Base-by-base conservation (phyloP, 441 rosid genomes). In the Erodium chrysanthum region DNA sequence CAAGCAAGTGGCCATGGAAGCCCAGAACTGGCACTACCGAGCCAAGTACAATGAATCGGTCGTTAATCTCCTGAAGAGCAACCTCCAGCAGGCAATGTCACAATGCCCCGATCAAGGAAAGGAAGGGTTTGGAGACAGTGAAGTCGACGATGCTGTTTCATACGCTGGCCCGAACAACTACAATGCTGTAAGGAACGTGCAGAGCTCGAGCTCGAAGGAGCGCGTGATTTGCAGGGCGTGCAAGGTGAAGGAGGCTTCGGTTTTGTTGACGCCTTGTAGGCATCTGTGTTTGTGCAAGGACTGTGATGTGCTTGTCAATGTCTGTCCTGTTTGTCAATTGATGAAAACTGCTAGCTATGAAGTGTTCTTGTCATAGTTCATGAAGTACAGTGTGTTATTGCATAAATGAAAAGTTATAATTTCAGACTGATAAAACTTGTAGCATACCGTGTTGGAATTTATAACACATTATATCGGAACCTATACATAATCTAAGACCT, bases 111-210 rank as follows among this genome's bases (percentile, higher is more conserved):
- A 82, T 15, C 89, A 83, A 74, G 87, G 79, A 29, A 82, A 85
- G 79, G 96, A 90, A 85, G 92, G 95, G 74, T 86, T 82, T 33
- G 95, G 96, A 37, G 96, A 90, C 61, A 88, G 88, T 21, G 96
- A 88, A 73, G 78, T 81, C 2, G 95, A 88, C 60, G 89, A 86
- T 68, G 80, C 95, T 33, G 84, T 84, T 48, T 90, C 95, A 0
- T 84, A 77, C 74, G 68, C 75, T 12, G 80, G 81, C 71, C 80
- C 83, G 9, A 86, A 73, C 80, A 78, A 71, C 75, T 75, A 75
- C 71, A 71, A 72, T 56, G 33, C 6, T 31, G 35, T 6, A 5
- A 35, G 42, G 71, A 80, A 71, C 25, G 67, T 0, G 40, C 40
- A 7, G 5, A 35, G 67, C 10, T 73, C 29, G 8, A 82, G 82